Conservation (phyloP, 2,329 filamentous ascomycete genomes). For the Drechslerella dactyloides region DNA sequence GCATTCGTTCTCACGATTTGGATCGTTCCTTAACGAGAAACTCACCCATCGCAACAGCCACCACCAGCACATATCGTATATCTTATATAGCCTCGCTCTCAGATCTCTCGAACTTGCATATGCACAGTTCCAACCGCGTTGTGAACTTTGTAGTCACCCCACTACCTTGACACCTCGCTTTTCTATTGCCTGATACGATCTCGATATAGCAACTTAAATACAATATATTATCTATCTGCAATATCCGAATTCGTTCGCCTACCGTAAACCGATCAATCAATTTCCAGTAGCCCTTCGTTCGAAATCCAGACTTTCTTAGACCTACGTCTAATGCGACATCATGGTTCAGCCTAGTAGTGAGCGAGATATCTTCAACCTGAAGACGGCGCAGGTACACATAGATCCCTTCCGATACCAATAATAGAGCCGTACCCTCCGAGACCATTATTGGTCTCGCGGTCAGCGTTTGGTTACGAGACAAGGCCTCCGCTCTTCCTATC, state of each 20-base stretch:
- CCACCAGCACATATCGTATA: background rate
- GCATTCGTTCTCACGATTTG: background rate
- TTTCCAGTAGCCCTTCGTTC: background rate
- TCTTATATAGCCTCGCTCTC: background rate
- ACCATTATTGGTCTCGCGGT: background rate
- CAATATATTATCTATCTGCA: background rate
- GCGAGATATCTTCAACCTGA: background rate
- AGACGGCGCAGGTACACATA: constrained; percentile 33
- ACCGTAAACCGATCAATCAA: background rate
- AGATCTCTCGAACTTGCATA: background rate
- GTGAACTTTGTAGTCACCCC: constrained; percentile 2
- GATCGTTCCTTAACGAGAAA: background rate
- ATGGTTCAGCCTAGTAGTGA: background rate
- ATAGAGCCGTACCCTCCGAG: background rate
- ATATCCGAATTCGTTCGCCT: background rate
- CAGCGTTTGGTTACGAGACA: no score
- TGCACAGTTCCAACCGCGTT: background rate
- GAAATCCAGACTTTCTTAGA: background rate
- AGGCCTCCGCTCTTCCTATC: no score
- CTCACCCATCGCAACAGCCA: background rate
- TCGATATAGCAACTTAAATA: background rate
- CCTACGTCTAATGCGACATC: background rate
- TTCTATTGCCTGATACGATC: background rate
- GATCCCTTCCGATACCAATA: background rate
- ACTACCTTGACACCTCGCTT: background rate